Evolutionary conservation across 2,329 filamentous ascomycete species (phyloP).

Genomic region (Phyllosticta citribraziliensis): DNA sequence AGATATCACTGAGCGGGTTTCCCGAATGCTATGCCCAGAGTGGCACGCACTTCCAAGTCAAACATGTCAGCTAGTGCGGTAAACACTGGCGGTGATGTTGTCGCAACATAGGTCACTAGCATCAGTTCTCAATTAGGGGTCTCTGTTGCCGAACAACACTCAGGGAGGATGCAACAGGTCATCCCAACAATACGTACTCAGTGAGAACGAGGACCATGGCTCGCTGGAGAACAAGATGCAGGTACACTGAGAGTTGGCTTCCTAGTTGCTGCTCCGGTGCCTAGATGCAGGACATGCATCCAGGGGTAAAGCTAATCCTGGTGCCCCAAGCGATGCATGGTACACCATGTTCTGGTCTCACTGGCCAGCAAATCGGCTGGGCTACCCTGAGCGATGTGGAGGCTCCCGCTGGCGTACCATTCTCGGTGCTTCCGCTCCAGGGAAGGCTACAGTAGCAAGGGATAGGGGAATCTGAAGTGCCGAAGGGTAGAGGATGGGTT

Average conservation of each 20-base stretch:
- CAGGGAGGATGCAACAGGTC: too few species aligned
- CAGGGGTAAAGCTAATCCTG: neutral
- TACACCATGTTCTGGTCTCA: neutral
- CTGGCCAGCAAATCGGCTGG: neutral
- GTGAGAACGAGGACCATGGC: too few species aligned
- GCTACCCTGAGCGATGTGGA: too few species aligned
- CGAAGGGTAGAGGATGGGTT: neutral
- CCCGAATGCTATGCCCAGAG: too few species aligned
- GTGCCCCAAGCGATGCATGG: neutral
- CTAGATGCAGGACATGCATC: neutral
- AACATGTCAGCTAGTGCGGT: too few species aligned
- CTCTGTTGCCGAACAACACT: too few species aligned
- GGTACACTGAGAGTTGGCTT: neutral
- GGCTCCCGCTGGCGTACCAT: neutral
- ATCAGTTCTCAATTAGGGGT: too few species aligned
- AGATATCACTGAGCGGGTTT: too few species aligned
- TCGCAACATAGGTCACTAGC: too few species aligned
- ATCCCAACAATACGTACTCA: too few species aligned
- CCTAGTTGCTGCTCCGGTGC: neutral
- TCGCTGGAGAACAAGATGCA: neutral
- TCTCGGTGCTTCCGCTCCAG: neutral
- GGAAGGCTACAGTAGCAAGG: neutral
- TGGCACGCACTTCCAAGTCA: too few species aligned
- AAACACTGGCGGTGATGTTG: too few species aligned
- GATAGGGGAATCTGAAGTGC: neutral